A percentile compares a stretch with the other conserved stretches of the same genome.
Evolutionary conservation across 441 rosid genomes (phyloP).

Genomic region (Breynia disticha): DNA sequence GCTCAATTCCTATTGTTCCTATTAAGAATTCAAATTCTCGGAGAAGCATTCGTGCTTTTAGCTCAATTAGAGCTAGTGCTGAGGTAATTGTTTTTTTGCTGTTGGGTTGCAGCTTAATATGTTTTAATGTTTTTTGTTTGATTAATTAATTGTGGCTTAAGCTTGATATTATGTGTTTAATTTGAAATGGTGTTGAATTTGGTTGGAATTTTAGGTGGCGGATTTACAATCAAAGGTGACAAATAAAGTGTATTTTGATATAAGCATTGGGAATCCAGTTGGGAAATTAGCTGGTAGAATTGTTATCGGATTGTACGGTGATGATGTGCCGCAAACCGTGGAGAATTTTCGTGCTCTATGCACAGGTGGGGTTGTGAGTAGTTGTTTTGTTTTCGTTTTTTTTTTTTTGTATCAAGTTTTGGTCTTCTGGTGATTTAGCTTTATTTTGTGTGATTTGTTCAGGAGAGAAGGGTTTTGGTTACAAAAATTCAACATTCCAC

Average conservation of each 20-base stretch:
- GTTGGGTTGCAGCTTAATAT: neutral
- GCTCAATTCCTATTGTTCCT: slow-evolving; percentile 29
- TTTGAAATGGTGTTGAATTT: neutral
- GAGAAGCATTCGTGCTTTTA: slow-evolving; percentile 21
- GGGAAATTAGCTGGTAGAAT: slow-evolving; percentile 71
- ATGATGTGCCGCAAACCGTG: slow-evolving; percentile 81
- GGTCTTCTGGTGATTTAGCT: too few relatives aligned
- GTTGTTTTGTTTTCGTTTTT: neutral
- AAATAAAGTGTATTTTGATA: slow-evolving; percentile 79
- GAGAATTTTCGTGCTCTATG: slow-evolving; percentile 94
- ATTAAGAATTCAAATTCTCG: slow-evolving; percentile 22
- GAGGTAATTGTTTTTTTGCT: slow-evolving; percentile 51
- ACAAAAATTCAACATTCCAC: slow-evolving; percentile 69
- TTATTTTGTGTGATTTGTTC: slow-evolving; percentile 10
- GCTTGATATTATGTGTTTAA: neutral
- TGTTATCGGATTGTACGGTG: slow-evolving; percentile 84
- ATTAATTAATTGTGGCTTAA: neutral
- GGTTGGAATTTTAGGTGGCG: slow-evolving; percentile 26
- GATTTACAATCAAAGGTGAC: slow-evolving; percentile 72
- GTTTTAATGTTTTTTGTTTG: neutral
- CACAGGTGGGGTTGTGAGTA: slow-evolving; percentile 46
- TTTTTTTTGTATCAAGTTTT: neutral
- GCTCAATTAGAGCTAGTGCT: slow-evolving; percentile 52
- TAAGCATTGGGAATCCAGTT: slow-evolving; percentile 86
- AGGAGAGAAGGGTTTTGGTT: slow-evolving; percentile 96